Base-by-base conservation (phyloP, 2,329 filamentous ascomycete genomes). In the Stagonosporopsis cucurbitacearum region DNA sequence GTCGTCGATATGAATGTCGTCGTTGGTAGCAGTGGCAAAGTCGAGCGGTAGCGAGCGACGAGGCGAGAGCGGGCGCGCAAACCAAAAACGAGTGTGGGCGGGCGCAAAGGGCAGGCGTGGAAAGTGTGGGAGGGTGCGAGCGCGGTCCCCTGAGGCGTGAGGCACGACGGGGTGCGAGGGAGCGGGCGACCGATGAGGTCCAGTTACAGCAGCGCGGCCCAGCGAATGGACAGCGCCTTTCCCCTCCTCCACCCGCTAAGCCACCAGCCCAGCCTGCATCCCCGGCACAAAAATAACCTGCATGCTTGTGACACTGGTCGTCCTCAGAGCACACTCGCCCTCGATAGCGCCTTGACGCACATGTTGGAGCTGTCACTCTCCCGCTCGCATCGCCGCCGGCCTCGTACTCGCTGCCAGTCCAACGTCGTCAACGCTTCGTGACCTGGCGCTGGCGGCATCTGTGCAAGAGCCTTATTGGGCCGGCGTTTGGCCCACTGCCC, bases 261-360 rank as follows among this genome's bases (percentile, higher is more conserved):
- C 62, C 62, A 64, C 62, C 47, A 44, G 41, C 5, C 41, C 49
- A 47, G 37, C 47, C 59, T 64, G 59, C 59, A 63, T 64, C 45
- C 52, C 51, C 50, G 51, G 60, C 63, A 63, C 64, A 64, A 65
- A 68, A 68, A 68, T 68, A 68, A 64, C 65, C 58, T 59, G 53
- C 53, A 51, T 64, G 52, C 45, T 61, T 59, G 64, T 67, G 63
- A 66, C 64, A 67, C 66, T 65, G 48, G 59, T 50, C 44, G 46
- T 56, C 47, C 42, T 47, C 43, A 42, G 47, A 25, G 54, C 54
- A 49, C 54, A 57, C 54, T 57, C 54, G 54, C 54, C 54, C 54
- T 52, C 48, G 49, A 52, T 53, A 53, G 54, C 54, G 54, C 54
- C 54, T 35, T 35, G 48, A 48, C 44, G 40, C 53, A 50, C 41